Base-by-base conservation (phyloP, 768 basidiomycete species). In the Macrolepiota fuliginosa region DNA sequence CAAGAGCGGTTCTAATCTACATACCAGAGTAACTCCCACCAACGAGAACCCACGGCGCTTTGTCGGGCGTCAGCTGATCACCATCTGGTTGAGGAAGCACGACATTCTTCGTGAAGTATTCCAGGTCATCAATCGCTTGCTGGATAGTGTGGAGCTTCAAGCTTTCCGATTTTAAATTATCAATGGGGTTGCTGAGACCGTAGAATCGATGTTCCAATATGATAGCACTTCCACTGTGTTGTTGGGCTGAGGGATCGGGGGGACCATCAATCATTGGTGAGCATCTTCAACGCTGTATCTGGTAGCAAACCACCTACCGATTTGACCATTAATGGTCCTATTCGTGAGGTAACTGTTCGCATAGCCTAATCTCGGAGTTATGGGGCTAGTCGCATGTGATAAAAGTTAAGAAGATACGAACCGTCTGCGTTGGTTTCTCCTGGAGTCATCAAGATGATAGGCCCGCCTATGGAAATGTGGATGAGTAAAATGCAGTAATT, bases 141-240 rank as follows among this genome's bases (percentile, higher is more conserved):
- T 89, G 85, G 51, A 91, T 80, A 1, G 87, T 90, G 69, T 87
- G 86, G 12, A 83, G 65, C 50, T 74, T 72, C 47, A 91, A 73
- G 67, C 85, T 89, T 65, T 79, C 71, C 32, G 81, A 81, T 36
- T 76, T 82, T 27, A 91, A 79, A 69, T 90, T 79, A 19, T 80
- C 74, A 52, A 78, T 80, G 3, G 90, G 90, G 68, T 90, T 92
- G 61, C 89, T 91, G n/a, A 82, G 72, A 13, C 90, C 90, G 63
- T 85, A 91, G 77, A 87, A 92, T 24, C 90, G 81, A 67, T 91
- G 90, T 66, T 91, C 89, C 25, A 90, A 63, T 29, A 90, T 74
- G 64, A 91, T 76, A 4, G 83, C 80, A 17, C 83, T 83, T 22
- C 85, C 89, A 37, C 81, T 82, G 61, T 88, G 77, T 69, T 86